These are phyloP conservation scores for Diaporthe velutina DNA, from an alignment of 2,329 filamentous ascomycete species.

Conservation along the genomic window DNA sequence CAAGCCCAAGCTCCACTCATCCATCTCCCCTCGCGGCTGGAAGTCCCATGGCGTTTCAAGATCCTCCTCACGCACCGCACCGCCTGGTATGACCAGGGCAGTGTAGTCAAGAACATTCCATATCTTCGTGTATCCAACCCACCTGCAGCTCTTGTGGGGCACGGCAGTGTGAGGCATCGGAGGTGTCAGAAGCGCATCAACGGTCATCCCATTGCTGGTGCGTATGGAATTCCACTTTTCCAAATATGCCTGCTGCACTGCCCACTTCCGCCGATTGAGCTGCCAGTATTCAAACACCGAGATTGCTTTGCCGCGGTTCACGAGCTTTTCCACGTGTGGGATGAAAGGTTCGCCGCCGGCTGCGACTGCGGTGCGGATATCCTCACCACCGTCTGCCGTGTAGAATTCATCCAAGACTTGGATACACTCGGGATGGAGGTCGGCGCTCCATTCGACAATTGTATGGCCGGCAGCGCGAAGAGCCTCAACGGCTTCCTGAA, in stretches of 20 bases:
- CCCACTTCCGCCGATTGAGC: conserved; percentile 69
- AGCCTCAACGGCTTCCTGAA: conserved; percentile 52
- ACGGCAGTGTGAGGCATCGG: conserved; percentile 72
- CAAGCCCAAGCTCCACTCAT: conserved; percentile 64
- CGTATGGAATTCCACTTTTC: conserved; percentile 68
- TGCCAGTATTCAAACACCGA: conserved; percentile 78
- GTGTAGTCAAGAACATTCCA: conserved; percentile 75
- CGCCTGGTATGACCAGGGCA: conserved; percentile 68
- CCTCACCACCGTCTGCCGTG: conserved; percentile 72
- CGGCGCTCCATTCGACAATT: conserved; percentile 64
- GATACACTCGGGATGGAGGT: conserved; percentile 63
- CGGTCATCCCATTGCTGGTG: conserved; percentile 56
- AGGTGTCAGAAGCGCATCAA: conserved; percentile 70
- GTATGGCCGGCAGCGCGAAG: conserved; percentile 65
- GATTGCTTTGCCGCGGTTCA: conserved; percentile 65
- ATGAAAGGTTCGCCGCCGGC: conserved; percentile 71
- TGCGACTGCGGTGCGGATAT: conserved; percentile 67
- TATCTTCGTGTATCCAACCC: conserved; percentile 71
- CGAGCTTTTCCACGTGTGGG: conserved; percentile 68
- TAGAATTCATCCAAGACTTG: conserved; percentile 68
- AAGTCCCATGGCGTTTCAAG: conserved; percentile 54
- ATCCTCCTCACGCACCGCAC: conserved; percentile 56
- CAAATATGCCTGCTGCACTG: conserved; percentile 67
- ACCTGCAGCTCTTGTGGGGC: conserved; percentile 54
- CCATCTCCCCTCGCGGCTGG: conserved; percentile 61